Conservation (phyloP, 2,329 filamentous ascomycete genomes). For the Aspergillus clavatus region DNA sequence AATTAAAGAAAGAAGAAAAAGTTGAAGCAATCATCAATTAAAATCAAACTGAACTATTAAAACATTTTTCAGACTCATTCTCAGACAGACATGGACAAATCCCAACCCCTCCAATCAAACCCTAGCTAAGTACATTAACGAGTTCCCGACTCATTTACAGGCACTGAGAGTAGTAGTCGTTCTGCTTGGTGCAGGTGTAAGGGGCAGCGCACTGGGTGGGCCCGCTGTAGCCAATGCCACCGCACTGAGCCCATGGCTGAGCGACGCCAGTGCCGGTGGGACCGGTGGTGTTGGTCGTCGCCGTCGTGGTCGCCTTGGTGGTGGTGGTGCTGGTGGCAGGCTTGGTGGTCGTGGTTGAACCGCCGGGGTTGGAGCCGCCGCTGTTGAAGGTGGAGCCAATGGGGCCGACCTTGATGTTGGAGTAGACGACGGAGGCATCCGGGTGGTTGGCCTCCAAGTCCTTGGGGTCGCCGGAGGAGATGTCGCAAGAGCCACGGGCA, state of each 20-base stretch:
- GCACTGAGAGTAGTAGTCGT: conserved; percentile 39
- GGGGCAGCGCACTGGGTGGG: conserved; percentile 30
- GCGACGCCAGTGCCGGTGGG: conserved; percentile 13
- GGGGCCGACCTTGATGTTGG: conserved; percentile 57
- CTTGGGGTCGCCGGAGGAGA: conserved; percentile 48
- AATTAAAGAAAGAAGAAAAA: conserved; percentile 1
- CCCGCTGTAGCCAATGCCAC: conserved; percentile 32
- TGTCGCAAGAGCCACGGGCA: conserved; percentile 52
- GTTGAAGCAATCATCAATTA: no score
- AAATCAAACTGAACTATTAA: no score
- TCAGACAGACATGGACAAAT: background rate
- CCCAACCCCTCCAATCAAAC: background rate
- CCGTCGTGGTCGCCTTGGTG: conserved; percentile 9
- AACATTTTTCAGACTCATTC: no score
- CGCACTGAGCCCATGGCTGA: conserved; percentile 29
- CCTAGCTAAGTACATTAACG: no score
- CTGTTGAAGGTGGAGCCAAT: conserved; percentile 49
- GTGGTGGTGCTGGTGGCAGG: conserved; percentile 3
- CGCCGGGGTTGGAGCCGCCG: conserved; percentile 4
- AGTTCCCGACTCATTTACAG: conserved; percentile 22
- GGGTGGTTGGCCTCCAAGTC: conserved; percentile 47
- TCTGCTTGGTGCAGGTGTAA: conserved; percentile 30
- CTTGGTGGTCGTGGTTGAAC: conserved; percentile 2
- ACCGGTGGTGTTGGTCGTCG: conserved; percentile 8
- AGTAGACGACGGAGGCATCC: conserved; percentile 52